phyloP scores from a whole-genome alignment of 2,329 filamentous ascomycete species.

The Ophiocordyceps sinensis region DNA sequence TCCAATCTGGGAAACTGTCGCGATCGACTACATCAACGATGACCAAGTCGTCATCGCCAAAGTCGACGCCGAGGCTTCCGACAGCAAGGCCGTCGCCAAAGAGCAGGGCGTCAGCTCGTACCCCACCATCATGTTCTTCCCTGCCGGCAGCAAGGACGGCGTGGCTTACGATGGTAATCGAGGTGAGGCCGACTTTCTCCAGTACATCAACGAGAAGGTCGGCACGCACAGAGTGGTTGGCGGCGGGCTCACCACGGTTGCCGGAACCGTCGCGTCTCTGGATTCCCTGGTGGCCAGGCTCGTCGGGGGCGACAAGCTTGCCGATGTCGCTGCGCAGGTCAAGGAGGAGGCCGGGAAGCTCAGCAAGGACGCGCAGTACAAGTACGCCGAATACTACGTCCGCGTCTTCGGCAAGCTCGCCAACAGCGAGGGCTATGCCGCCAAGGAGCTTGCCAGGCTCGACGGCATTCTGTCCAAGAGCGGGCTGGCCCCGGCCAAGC shows the following conservation, averaged over 20 bases:
- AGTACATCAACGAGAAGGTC: constrained; percentile 76
- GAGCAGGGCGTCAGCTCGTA: constrained; percentile 66
- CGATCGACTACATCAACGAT: constrained; percentile 67
- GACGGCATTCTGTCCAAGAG: constrained; percentile 74
- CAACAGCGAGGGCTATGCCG: constrained; percentile 61
- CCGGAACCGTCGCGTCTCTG: constrained; percentile 69
- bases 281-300: constrained; percentile 66
- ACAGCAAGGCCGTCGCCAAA: constrained; percentile 27
- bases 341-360: constrained; percentile 55
- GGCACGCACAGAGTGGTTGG: constrained; percentile 75
- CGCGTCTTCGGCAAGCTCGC: constrained; percentile 77
- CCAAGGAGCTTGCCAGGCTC: constrained; percentile 75
- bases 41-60: constrained; percentile 76
- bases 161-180: constrained; percentile 64
- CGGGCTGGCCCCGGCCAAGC: constrained; percentile 69
- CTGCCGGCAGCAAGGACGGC: constrained; percentile 61
- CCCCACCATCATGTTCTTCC: constrained; percentile 97
- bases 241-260: constrained; percentile 62
- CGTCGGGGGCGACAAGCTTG: constrained; percentile 44
- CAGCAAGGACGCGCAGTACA: constrained; percentile 47
- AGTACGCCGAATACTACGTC: constrained; percentile 88
- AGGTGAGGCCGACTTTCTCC: constrained; percentile 58
- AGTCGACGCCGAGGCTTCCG: constrained; percentile 82
- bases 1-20: constrained; percentile 78
- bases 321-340: constrained; percentile 53